phyloP scores from a whole-genome alignment of 2,329 filamentous ascomycete species.

The Cladophialophora yegresii region DNA sequence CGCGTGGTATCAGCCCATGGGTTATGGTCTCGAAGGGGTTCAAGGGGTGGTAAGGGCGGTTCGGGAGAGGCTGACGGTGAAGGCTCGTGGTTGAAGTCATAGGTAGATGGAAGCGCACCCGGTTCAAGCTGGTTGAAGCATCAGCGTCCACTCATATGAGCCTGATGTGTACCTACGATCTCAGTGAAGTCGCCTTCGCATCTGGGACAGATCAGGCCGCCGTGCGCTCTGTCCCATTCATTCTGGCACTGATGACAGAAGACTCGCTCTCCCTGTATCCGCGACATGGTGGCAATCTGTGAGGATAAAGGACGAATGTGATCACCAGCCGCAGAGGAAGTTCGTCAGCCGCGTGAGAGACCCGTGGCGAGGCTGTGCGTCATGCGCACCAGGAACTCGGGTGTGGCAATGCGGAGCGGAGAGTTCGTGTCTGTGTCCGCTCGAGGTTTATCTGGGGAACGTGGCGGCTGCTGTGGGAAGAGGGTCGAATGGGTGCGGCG shows the following conservation, averaged over 20 bases:
- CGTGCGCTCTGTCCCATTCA: slow-evolving; percentile 77
- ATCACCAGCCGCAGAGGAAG: neutral
- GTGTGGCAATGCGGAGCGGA: slow-evolving; percentile 2
- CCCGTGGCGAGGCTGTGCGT: slow-evolving; percentile 20
- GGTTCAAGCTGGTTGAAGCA: slow-evolving; percentile 22
- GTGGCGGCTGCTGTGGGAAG: neutral
- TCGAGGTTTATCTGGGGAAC: neutral
- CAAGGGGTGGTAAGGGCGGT: slow-evolving; percentile 39
- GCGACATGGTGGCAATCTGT: slow-evolving; percentile 17
- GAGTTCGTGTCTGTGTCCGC: neutral
- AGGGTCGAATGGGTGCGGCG: neutral
- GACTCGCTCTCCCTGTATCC: slow-evolving; percentile 65
- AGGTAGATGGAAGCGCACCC: slow-evolving; percentile 38
- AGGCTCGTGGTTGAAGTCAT: slow-evolving; percentile 41
- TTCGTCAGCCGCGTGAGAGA: neutral
- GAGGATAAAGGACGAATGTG: neutral
- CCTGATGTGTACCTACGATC: slow-evolving; percentile 63
- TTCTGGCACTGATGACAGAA: slow-evolving; percentile 80
- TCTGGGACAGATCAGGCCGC: slow-evolving; percentile 70
- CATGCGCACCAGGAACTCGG: slow-evolving; percentile 15
- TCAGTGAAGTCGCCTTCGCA: slow-evolving; percentile 80
- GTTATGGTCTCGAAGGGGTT: slow-evolving; percentile 47
- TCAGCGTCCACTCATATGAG: neutral
- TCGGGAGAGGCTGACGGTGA: slow-evolving; percentile 34
- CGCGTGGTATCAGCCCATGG: slow-evolving; percentile 53